A percentile compares a stretch with the other conserved stretches of the same genome.
These are phyloP conservation scores for Penicillium aurantiogriseum DNA, from an alignment of 2,329 filamentous ascomycete species.

Conservation along the genomic window DNA sequence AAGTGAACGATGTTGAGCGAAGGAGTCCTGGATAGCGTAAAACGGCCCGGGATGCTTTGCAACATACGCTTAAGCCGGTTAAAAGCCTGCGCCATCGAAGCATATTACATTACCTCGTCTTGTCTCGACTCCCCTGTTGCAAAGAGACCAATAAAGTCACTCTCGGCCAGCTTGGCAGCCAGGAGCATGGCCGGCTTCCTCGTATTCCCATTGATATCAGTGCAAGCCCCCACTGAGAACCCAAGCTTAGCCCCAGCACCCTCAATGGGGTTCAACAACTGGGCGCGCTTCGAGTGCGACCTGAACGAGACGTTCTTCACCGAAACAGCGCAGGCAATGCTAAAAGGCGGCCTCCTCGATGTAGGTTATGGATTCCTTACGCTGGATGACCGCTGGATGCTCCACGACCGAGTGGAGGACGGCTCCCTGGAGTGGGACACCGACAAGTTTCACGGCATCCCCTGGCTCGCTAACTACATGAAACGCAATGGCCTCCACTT, in stretches of 20 bases:
- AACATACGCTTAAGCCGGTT: no score
- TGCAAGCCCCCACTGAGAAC: conserved; percentile 19
- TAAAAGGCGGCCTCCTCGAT: conserved; percentile 36
- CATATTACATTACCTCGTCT: neutral
- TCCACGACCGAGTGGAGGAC: conserved; percentile 34
- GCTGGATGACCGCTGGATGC: conserved; percentile 50
- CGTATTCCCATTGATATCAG: conserved; percentile 13
- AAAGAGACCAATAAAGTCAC: conserved; percentile 6
- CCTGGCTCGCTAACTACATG: conserved; percentile 42
- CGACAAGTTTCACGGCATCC: conserved; percentile 44
- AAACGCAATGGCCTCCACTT: conserved; percentile 43
- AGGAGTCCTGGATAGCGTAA: neutral
- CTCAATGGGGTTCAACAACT: conserved; percentile 56
- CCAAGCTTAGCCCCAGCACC: conserved; percentile 26
- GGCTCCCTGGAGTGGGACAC: conserved; percentile 45
- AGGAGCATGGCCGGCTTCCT: conserved; percentile 6
- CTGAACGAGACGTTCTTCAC: conserved; percentile 48
- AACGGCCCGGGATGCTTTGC: neutral
- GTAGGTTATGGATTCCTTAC: conserved; percentile 44
- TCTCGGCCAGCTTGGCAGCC: conserved; percentile 1
- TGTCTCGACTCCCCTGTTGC: neutral
- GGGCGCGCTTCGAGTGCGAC: conserved; percentile 50
- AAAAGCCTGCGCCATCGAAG: neutral
- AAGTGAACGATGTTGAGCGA: neutral
- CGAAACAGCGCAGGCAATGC: conserved; percentile 49